Conservation (phyloP, 495 filamentous ascomycete species). For the Schizothecium vesticola region DNA sequence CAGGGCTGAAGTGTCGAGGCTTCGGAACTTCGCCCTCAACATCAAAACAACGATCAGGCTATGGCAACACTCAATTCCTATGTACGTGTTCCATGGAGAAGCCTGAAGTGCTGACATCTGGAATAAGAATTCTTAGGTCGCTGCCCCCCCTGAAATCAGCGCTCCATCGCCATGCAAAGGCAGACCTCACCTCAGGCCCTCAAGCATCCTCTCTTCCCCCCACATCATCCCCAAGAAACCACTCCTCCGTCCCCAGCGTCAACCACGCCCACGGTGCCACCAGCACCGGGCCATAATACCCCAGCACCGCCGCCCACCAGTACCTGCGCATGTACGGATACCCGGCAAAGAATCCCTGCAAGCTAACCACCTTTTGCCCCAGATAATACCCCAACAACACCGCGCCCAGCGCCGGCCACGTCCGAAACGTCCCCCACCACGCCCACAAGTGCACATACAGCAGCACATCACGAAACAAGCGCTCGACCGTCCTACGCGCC, state of each 20-base stretch:
- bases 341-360: background rate
- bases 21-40: background rate
- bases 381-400: background rate
- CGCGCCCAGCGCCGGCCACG: background rate
- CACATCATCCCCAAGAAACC: background rate
- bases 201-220: background rate
- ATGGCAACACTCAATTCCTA: background rate
- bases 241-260: conserved; percentile 6
- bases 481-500: background rate
- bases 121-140: too few species aligned
- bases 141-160: background rate
- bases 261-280: conserved; percentile 4
- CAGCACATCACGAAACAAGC: background rate
- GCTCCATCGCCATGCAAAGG: background rate
- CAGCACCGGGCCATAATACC: background rate
- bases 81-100: too few species aligned
- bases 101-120: too few species aligned
- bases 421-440: background rate
- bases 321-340: background rate
- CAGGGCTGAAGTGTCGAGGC: too few species aligned
- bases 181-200: background rate
- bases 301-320: conserved; percentile 3
- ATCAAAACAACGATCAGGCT: background rate
- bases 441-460: background rate
- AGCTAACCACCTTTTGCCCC: background rate